phyloP scores from a whole-genome alignment of 2,329 filamentous ascomycete species.

The Aspergillus floridensis region DNA sequence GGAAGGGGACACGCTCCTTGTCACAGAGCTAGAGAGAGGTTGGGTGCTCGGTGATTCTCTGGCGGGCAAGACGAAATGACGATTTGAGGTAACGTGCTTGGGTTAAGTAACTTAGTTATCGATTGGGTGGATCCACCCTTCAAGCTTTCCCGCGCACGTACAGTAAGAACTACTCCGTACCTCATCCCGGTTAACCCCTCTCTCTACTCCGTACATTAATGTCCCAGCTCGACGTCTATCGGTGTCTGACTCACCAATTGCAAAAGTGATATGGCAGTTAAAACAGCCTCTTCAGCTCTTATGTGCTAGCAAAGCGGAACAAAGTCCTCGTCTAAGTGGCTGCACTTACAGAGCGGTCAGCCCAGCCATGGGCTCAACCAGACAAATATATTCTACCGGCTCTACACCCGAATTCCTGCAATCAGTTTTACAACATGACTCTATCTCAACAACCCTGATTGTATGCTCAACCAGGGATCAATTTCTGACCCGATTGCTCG shows the following conservation, averaged over 20 bases:
- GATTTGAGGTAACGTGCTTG: slow-evolving; percentile 7
- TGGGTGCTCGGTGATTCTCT: slow-evolving; percentile 11
- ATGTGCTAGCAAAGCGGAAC: neutral
- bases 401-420: slow-evolving; percentile 56
- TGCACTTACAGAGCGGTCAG: slow-evolving; percentile 3
- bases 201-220: neutral
- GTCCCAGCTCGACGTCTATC: neutral
- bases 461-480: slow-evolving; percentile 64
- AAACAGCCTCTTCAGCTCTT: neutral
- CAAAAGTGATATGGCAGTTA: neutral
- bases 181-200: neutral
- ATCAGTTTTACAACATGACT: slow-evolving; percentile 58
- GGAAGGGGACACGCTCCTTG: slow-evolving; percentile 2
- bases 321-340: neutral
- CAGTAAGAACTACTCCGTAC: too few relatives aligned
- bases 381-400: slow-evolving; percentile 49
- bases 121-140: neutral
- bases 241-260: neutral
- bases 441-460: slow-evolving; percentile 63
- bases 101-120: neutral
- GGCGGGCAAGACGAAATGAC: slow-evolving; percentile 12
- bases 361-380: slow-evolving; percentile 18
- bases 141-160: neutral
- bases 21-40: slow-evolving; percentile 7
- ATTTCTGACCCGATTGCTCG: slow-evolving; percentile 62